These are phyloP conservation scores for Spatholobus suberectus DNA, from an alignment of 306 rosid species.

Conservation along the genomic window DNA sequence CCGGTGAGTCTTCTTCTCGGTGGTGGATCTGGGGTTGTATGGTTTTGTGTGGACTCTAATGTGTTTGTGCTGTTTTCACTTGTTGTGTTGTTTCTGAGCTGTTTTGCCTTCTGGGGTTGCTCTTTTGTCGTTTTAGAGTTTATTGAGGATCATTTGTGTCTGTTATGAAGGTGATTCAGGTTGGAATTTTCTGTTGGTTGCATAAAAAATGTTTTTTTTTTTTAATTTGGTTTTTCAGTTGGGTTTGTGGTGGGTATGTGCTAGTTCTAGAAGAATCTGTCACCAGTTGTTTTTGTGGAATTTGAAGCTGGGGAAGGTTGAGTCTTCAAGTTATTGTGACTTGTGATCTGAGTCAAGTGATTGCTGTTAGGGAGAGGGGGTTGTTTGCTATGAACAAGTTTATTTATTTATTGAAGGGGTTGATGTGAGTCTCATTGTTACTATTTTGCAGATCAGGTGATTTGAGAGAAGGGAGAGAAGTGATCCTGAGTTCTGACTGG, in stretches of 20 bases:
- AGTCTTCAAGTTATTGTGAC: constrained; percentile 12
- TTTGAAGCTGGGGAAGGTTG: constrained; percentile 28
- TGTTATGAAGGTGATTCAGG: constrained; percentile 1
- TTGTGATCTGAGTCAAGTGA: constrained; percentile 36
- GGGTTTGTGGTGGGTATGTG: not conserved
- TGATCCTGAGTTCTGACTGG: constrained; percentile 24
- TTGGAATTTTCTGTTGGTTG: constrained; percentile 23
- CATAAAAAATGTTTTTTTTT: not conserved
- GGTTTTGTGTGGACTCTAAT: constrained; percentile 22
- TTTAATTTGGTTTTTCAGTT: not conserved
- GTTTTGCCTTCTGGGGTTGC: constrained; percentile 45
- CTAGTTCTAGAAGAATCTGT: constrained; percentile 22
- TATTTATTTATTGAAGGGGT: not conserved
- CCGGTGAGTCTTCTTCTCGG: not conserved
- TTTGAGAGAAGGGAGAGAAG: constrained; percentile 25
- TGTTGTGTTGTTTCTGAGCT: constrained; percentile 26
- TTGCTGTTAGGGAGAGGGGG: not conserved
- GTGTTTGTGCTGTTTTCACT: constrained; percentile 41
- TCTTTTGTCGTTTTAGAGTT: constrained; percentile 15
- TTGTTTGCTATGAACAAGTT: not conserved
- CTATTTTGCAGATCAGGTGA: constrained; percentile 58
- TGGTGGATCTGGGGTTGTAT: constrained; percentile 58
- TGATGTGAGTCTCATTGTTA: constrained; percentile 39
- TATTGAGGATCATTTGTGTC: constrained; percentile 22
- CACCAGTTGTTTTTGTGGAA: not conserved